Base-by-base conservation (phyloP, 805 yeast genomes). In the Candida sanyiensis region DNA sequence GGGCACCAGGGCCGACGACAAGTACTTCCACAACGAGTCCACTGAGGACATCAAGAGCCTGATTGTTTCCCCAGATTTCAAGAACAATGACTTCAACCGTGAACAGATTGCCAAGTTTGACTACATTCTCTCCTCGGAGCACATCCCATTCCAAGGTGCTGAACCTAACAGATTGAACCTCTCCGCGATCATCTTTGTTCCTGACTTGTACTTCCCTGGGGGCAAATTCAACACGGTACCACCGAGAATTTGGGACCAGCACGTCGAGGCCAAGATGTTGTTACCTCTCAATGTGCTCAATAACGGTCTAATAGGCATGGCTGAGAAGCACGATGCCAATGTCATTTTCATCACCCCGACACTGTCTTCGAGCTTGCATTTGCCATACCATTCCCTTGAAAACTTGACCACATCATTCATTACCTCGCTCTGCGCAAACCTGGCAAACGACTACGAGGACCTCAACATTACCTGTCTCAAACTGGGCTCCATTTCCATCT, bases 21-120 rank as follows among this genome's bases (percentile, higher is more conserved):
- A 61, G 47, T 70, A 70, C 38, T 64, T 77, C 34, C 73, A 71
- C 44, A 72, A 64, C 44, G 84, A 83, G 42, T 70, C 79, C 33
- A 75, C 81, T 12, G 72, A 74, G 18, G 95, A 86, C 55, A 72
- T 85, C 39, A 74, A 83, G 47, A 77, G 83, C 30, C 63, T 87
- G 39, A 70, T 75, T 28, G 58, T 86, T 39, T 54, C 61, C 15
- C 69, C 71, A 32, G 72, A 68, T 17, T 64, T 64, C 16, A 58
- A 64, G 7, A 59, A 58, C 11, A 51, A 63, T 10, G 62, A 68
- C 5, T 65, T 73, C 39, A 73, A 67, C 29, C 54, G 59, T 1
- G 32, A 46, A 5, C 76, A 78, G 29, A 45, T 82, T n/a, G 51
- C 59, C 12, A 67, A 69, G 43, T 68, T 85, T 42, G 66, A 69